Base-by-base conservation (phyloP, 2,329 filamentous ascomycete species). In the Pyricularia sp. region DNA sequence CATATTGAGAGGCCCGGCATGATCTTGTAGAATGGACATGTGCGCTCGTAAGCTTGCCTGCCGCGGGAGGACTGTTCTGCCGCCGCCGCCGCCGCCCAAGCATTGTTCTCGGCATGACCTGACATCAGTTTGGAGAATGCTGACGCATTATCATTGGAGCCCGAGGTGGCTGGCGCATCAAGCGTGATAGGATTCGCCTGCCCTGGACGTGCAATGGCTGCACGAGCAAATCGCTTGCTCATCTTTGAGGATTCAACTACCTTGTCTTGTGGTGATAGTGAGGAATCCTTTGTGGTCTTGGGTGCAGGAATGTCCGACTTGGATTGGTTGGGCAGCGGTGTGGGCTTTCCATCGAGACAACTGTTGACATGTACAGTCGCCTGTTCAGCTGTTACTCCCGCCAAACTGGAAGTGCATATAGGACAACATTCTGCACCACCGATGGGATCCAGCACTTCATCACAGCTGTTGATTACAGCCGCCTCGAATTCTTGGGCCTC, bases 21-120 rank as follows among this genome's bases (percentile, higher is more conserved):
- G 68, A 97, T 97, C 75, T 99, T 99, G 79, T 99, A 99, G 71
- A 99, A 99, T 0, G 94, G 94, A 72, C 94, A 99, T 0, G 91
- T 97, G 62, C 94, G 85, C 71, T 93, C 84, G 71, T 93, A 94
- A 0, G 93, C 88, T 22, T 89, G 90, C 72, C 91, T 94, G 26
- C 94, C 93, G 55, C 91, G 84, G 2, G 92, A 87, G 1, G 89
- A 84, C 31, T 84, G 78, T 73, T 96, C 92, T 1, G 89, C 82
- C 1, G 91, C 89, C 0, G 93, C 92, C 13, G 94, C 94, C 44
- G 84, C 86, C 0, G 89, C 87, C 94, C 94, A 99, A 0, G 94
- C 94, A 1, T 86, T 82, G 73, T 96, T 89, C 77, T 99, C 94
- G 5, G 89, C 90, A 71, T 96, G 92, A 6, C 86, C 87, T 7